Base-by-base conservation (phyloP, 192 early-diverging fungal species). In the Mortierella hygrophila region DNA sequence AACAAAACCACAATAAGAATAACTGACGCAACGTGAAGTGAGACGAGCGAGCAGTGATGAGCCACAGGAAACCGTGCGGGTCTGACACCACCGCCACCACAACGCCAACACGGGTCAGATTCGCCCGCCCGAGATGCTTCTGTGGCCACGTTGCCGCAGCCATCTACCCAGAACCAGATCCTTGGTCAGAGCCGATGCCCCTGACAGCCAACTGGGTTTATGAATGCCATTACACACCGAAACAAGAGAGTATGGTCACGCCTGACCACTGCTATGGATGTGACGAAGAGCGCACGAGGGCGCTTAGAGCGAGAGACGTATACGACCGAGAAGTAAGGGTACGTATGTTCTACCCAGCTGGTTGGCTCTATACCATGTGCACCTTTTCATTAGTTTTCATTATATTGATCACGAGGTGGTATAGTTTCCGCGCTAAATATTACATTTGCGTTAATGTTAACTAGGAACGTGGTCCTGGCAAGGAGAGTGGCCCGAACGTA, bases 121-220 rank as follows among this genome's bases (percentile, higher is more conserved):
- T 74, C 20, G 2, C 55, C 44, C 80, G 47, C 42, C 80, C 80
- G 32, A 54, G 37, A 35, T 80, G 78, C 78, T 80, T 80, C 60
- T 80, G 78, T 41, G 78, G 78, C 23, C 57, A 68, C 23, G 60
- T 74, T 49, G 78, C 78, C 26, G 47, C 60, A 32, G 40, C 78
- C 20, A 29, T 80, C 38, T 80, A 68, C 37, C 60, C 72, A 75
- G 47, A 75, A 40, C 46, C 47, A 41, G 29, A 75, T 32, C 46
- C 29, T 8, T 16, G 29, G 72, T 73, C 42, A 29, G 44, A 32
- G 13, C 26, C 60, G 29, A 65, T 65, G 26, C 60, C 60, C 26
- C 26, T 65, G 11, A 65, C 60, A 0, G 13, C 60, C 63, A 80
- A 80, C 60, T 80, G 78, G 78, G 78, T 80, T 0, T 80, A 80